These are phyloP conservation scores for Didymella lethalis DNA, from an alignment of 2,329 filamentous ascomycete species.

Conservation along the genomic window DNA sequence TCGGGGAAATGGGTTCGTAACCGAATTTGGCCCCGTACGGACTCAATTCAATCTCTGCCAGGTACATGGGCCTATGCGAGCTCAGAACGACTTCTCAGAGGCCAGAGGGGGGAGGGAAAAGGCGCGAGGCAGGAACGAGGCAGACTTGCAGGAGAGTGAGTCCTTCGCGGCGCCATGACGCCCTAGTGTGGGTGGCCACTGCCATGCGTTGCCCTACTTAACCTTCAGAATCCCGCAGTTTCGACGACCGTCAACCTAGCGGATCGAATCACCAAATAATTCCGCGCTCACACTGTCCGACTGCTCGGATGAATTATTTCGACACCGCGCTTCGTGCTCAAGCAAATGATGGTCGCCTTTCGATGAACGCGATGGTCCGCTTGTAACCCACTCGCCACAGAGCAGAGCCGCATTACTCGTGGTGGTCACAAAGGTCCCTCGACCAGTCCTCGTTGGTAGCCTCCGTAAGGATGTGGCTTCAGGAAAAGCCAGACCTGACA, in stretches of 20 bases:
- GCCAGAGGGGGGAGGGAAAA: slow-evolving; percentile 7
- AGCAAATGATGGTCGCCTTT: slow-evolving; percentile 1
- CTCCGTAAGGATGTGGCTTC: background rate
- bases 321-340: slow-evolving; percentile 4
- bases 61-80: slow-evolving; percentile 27
- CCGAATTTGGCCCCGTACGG: slow-evolving; percentile 21
- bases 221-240: slow-evolving; percentile 26
- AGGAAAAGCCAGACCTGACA: slow-evolving; percentile 1
- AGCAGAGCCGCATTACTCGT: slow-evolving; percentile 33
- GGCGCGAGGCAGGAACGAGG: slow-evolving; percentile 28
- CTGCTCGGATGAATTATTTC: background rate
- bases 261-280: background rate
- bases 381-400: slow-evolving; percentile 26
- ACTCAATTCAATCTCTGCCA: slow-evolving; percentile 4
- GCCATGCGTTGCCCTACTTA: slow-evolving; percentile 30
- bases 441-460: background rate
- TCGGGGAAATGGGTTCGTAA: slow-evolving; percentile 10
- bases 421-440: background rate
- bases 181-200: slow-evolving; percentile 24
- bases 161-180: slow-evolving; percentile 19
- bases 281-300: background rate
- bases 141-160: slow-evolving; percentile 24
- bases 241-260: slow-evolving; percentile 1
- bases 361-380: slow-evolving; percentile 20
- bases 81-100: slow-evolving; percentile 13